Evolutionary conservation across 371 early-diverging fungal species (phyloP).

Genomic region (Furculomyces boomerangus): DNA sequence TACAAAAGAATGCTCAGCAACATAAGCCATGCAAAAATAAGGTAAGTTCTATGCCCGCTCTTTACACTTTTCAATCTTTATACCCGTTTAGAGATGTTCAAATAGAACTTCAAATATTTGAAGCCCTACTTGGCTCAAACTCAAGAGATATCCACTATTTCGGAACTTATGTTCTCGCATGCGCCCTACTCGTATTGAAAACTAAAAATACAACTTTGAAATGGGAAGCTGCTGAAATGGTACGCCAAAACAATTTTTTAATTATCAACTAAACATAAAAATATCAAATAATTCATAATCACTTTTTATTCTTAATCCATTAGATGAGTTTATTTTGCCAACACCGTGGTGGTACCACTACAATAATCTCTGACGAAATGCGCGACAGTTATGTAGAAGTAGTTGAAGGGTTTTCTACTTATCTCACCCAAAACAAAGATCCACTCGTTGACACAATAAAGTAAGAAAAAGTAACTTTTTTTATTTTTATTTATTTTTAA

Average conservation of each 20-base stretch:
- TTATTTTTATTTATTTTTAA: neutral
- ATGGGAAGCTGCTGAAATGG: conserved; percentile 8
- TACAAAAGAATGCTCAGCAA: conserved; percentile 55
- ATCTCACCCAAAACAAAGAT: neutral
- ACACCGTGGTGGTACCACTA: conserved; percentile 45
- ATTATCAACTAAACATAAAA: too few relatives aligned
- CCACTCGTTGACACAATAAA: neutral
- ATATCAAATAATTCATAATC: too few relatives aligned
- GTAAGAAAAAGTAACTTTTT: neutral
- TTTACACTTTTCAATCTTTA: conserved; percentile 52
- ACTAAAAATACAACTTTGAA: conserved; percentile 17
- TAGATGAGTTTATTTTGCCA: conserved; percentile 50
- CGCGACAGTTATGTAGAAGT: conserved; percentile 35
- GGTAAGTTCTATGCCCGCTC: conserved; percentile 51
- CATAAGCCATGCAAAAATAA: conserved; percentile 35
- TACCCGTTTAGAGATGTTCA: conserved; percentile 31
- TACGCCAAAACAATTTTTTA: conserved; percentile 6
- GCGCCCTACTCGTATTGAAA: conserved; percentile 5
- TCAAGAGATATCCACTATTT: conserved; percentile 28
- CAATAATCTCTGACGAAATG: conserved; percentile 48
- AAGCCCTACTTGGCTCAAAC: conserved; percentile 2
- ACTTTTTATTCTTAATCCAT: neutral
- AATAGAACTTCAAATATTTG: conserved; percentile 1
- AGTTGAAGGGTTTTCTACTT: conserved; percentile 27
- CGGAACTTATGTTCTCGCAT: conserved; percentile 21